Conservation (phyloP, 1,139 yeast species). For the Kodamaea derodonti region DNA sequence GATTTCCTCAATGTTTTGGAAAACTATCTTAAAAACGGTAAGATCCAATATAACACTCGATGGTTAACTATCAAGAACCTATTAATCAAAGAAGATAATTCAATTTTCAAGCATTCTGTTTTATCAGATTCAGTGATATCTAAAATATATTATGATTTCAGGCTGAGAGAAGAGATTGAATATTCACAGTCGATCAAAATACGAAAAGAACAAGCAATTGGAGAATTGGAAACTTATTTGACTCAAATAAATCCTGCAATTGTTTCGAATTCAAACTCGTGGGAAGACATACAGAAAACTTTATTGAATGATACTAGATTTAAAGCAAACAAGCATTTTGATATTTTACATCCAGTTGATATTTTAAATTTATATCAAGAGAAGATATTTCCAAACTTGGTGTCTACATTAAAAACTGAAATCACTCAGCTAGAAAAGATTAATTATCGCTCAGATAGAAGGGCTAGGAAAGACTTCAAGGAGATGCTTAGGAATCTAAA, state of each 20-base stretch:
- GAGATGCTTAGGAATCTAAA: slow-evolving; percentile 36
- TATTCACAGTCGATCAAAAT: slow-evolving; percentile 29
- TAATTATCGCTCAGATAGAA: slow-evolving; percentile 57
- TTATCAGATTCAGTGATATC: slow-evolving; percentile 55
- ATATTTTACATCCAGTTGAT: slow-evolving; percentile 53
- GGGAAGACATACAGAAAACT: slow-evolving; percentile 43
- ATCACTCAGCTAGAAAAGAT: slow-evolving; percentile 31
- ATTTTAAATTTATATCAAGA: slow-evolving; percentile 51
- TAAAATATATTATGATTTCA: slow-evolving; percentile 49
- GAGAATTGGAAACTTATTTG: slow-evolving; percentile 50
- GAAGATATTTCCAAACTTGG: slow-evolving; percentile 40
- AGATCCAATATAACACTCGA: slow-evolving; percentile 55
- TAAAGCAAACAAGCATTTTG: slow-evolving; percentile 56
- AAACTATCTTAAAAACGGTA: slow-evolving; percentile 25
- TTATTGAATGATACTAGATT: slow-evolving; percentile 50
- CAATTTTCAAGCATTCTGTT: slow-evolving; percentile 62
- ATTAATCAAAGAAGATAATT: slow-evolving; percentile 54
- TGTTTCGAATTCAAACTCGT: slow-evolving; percentile 28
- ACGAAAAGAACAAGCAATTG: slow-evolving; percentile 46
- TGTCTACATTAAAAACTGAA: slow-evolving; percentile 30
- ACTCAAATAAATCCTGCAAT: slow-evolving; percentile 29
- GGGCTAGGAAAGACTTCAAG: slow-evolving; percentile 59
- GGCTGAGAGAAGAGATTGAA: slow-evolving; percentile 34
- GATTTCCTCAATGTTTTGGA: slow-evolving; percentile 51
- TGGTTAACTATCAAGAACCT: slow-evolving; percentile 57